Evolutionary conservation across 129 eudicot genomes (phyloP), one percentile per base, ranked within the genome.

Genomic region (Gnaphalium uliginosum): DNA sequence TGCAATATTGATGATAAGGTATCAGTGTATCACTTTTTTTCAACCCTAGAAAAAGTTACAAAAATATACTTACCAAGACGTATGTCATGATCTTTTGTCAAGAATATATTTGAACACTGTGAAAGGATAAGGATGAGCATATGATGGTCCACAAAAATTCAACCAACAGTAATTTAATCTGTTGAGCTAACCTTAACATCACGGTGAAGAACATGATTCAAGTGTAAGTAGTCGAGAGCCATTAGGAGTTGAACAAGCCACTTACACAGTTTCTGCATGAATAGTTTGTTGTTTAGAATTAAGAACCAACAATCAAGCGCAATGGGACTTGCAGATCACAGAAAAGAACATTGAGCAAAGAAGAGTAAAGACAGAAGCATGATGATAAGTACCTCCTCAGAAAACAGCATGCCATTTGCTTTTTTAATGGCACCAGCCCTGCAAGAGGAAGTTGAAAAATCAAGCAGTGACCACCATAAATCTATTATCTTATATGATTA

Each of bases 171-270:
- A 39, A 60, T 29, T 64, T 71, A 21, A 32, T 57, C 29, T 74
- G 33, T 50, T 68, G 64, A 73, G 63, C 84, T 68, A 74, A 89
- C 99, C 97, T 94, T 94, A 76, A 94, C 97, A 91, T 94, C 99
- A 25, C 99, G 99, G 76, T 94, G 99, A 81, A 94, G 99, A 81
- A 91, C 90, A 83, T 90, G 97, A 78, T 85, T 94, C 46, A 39
- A 81, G 88, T 94, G 99, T 59, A 94, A 81, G 79, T 94, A 94
- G 77, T 94, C 96, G 9, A 91, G 94, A 0, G 99, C 99, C 94
- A 94, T 90, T 53, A 94, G 86, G 25, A 94, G 91, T 89, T 94
- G 99, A 67, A 91, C 97, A 81, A 94, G 92, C 99, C 99, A 94
- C 77, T 81, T 89, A 65, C 97, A 94, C 41, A 94, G 91, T 70